These are phyloP conservation scores for Globisporangium nunn DNA, from an alignment of 352 stramenopile genomes.

Conservation along the genomic window DNA sequence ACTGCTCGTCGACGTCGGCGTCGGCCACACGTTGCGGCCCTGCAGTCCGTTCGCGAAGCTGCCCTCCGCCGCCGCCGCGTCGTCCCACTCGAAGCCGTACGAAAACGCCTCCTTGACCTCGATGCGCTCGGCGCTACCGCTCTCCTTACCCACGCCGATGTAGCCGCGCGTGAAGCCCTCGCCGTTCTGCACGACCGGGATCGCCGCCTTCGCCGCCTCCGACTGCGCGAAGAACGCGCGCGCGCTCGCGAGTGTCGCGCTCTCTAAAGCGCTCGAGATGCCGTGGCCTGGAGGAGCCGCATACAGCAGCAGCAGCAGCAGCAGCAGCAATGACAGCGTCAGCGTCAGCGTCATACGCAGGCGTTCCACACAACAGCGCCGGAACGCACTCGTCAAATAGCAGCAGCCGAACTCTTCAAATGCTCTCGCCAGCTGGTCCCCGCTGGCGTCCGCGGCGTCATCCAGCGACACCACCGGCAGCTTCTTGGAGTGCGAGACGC, in stretches of 20 bases:
- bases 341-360: background rate
- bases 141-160: slow-evolving; percentile 76
- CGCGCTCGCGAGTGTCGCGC: slow-evolving; percentile 44
- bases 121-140: slow-evolving; percentile 64
- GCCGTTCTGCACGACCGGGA: slow-evolving; percentile 53
- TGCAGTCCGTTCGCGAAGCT: slow-evolving; percentile 55
- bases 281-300: slow-evolving; percentile 28
- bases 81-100: slow-evolving; percentile 71
- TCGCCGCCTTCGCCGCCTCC: slow-evolving; percentile 35
- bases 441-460: slow-evolving; percentile 34
- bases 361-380: background rate
- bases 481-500: slow-evolving; percentile 12
- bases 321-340: background rate
- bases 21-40: slow-evolving; percentile 64
- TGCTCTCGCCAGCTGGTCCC: slow-evolving; percentile 38
- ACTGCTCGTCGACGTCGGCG: background rate
- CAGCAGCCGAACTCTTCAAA: slow-evolving; percentile 71
- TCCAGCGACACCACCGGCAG: slow-evolving; percentile 56
- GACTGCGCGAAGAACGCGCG: slow-evolving; percentile 56
- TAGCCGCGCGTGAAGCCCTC: slow-evolving; percentile 73
- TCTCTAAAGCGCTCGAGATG: slow-evolving; percentile 37
- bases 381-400: slow-evolving; percentile 38
- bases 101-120: slow-evolving; percentile 83
- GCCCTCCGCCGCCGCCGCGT: background rate
- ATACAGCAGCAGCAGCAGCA: background rate